Base-by-base conservation (phyloP, 192 early-diverging fungal genomes). In the Dissophora globulifera region DNA sequence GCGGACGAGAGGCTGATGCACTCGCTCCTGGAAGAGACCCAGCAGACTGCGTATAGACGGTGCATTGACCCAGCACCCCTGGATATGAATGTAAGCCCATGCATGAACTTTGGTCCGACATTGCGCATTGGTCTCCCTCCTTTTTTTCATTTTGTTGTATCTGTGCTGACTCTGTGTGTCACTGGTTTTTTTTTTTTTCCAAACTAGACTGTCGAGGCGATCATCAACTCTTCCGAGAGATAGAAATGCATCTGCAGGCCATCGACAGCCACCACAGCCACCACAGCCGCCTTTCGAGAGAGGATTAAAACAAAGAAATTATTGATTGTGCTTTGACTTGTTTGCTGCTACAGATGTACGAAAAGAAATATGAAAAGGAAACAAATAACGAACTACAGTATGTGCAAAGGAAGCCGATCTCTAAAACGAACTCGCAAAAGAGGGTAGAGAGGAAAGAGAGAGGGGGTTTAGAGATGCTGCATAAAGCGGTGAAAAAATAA, bases 11-110 rank as follows among this genome's bases (percentile, higher is more conserved):
- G 84, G 20, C 46, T 83, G 26, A 54, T 86, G 60, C 79, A 67
- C 23, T 64, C 65, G 7, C 57, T 88, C 3, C 33, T 83, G 5
- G 87, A 88, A 27, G 87, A 88, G 46, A 72, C 85, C 11, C 64
- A 79, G 15, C 71, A 82, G 20, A 83, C 76, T 29, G 83, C 79
- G 9, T 85, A 82, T 67, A 60, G 81, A 41, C 75, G 85, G 17
- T 88, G 85, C 58, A 66, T 79, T 19, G 78, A 86, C 66, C 66
- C 83, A 4, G 61, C 42, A 33, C 69, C 76, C 12, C 31, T 85
- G 48, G 83, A 85, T 51, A 38, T 58, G 1, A 55, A 54, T 32
- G 82, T 83, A 67, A 62, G 80, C 50, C n/a, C n/a, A n/a, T n/a
- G n/a, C n/a, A n/a, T n/a, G n/a, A n/a, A n/a, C n/a, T n/a, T n/a